Evolutionary conservation across 768 basidiomycete species (phyloP).

Genomic region (Coprinopsis sp.): DNA sequence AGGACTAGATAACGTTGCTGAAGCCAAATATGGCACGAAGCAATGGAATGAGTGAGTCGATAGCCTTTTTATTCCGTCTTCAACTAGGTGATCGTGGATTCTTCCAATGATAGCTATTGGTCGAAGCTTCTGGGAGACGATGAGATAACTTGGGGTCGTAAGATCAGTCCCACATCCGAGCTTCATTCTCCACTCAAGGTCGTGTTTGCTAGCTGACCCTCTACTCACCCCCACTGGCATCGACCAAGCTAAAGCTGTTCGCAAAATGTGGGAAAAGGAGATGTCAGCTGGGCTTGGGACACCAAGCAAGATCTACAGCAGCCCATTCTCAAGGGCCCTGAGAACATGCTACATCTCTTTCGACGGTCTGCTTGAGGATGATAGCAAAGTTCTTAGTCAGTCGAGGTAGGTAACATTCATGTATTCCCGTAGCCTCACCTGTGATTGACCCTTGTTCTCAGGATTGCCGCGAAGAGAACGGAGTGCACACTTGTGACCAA

Average conservation of each 20-base stretch:
- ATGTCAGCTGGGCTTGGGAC: constrained; percentile 38
- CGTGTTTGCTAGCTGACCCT: constrained; percentile 64
- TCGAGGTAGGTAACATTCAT: constrained; percentile 46
- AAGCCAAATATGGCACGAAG: constrained; percentile 50
- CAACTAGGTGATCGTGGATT: not conserved
- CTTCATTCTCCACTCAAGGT: too few species aligned
- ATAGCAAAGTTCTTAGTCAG: constrained; percentile 33
- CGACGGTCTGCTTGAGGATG: constrained; percentile 26
- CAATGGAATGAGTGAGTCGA: constrained; percentile 58
- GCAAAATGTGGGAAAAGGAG: constrained; percentile 46
- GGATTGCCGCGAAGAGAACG: constrained; percentile 65
- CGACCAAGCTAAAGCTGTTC: constrained; percentile 46
- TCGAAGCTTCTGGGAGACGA: constrained; percentile 60
- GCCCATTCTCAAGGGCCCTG: constrained; percentile 60
- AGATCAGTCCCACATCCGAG: constrained; percentile 23
- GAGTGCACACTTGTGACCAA: constrained; percentile 69
- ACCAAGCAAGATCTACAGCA: constrained; percentile 55
- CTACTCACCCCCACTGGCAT: constrained; percentile 55
- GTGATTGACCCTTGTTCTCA: constrained; percentile 19
- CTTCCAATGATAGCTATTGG: constrained; percentile 45
- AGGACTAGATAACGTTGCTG: constrained; percentile 59
- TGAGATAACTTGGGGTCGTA: constrained; percentile 70
- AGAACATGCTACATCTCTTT: constrained; percentile 55
- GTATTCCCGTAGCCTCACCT: not conserved
- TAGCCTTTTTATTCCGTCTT: not conserved